These are phyloP conservation scores for Antrodiella citrinella DNA, from an alignment of 768 basidiomycete genomes.

Conservation along the genomic window DNA sequence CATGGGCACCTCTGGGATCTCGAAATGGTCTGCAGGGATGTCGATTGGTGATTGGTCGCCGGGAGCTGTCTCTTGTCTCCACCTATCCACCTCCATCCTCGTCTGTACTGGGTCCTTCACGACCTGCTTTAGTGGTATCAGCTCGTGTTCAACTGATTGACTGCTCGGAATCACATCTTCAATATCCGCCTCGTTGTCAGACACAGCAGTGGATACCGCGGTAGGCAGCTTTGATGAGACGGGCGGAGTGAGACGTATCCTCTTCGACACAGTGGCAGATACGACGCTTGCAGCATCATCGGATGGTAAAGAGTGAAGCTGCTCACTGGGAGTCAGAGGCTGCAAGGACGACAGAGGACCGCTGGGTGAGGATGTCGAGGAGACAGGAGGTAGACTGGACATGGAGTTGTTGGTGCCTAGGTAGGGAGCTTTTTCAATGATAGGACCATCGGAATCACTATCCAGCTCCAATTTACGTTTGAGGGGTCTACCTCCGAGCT, in stretches of 20 bases:
- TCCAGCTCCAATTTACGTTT: conserved; percentile 7
- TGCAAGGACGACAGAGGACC: not conserved
- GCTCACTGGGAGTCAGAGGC: not conserved
- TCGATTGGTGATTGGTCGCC: not conserved
- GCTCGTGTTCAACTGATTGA: conserved; percentile 59
- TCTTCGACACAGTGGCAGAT: conserved; percentile 23
- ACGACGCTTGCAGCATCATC: not conserved
- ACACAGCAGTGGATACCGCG: conserved; percentile 6
- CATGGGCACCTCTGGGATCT: conserved; percentile 5
- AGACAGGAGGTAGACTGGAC: not conserved
- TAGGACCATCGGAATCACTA: not conserved
- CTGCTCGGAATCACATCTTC: conserved; percentile 49
- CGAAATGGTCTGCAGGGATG: not conserved
- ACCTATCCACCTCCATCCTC: conserved; percentile 33
- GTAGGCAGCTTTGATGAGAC: not conserved
- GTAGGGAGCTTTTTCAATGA: not conserved
- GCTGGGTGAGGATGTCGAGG: not conserved
- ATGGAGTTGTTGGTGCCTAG: not conserved
- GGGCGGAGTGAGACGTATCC: conserved; percentile 30
- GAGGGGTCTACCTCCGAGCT: not conserved
- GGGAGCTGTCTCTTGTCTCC: conserved; percentile 23
- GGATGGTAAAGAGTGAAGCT: not conserved
- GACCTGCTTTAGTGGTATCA: conserved; percentile 26
- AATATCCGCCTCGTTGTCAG: conserved; percentile 15
- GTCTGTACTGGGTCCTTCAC: conserved; percentile 19